Evolutionary conservation across 1,284 basidiomycete species (phyloP), one percentile per base, ranked within the genome.

Genomic region (Leccinum griseonigrum): DNA sequence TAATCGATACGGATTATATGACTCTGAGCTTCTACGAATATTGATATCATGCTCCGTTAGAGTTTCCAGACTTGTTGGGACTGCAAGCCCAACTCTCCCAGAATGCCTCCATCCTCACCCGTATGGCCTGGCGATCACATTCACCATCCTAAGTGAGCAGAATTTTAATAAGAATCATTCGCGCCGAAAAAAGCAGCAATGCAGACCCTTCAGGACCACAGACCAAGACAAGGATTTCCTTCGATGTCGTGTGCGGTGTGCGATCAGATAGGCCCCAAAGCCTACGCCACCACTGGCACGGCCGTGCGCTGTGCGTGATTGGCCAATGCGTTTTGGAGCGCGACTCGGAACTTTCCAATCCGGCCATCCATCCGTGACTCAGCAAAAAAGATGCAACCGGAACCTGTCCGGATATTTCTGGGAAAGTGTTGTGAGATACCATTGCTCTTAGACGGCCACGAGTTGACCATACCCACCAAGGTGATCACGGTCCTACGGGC

Each of bases 161-260:
- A 55, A 38, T 54, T 60, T 26, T 26, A 26, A 26, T 40, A 66
- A 60, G 40, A 53, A 14, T 40, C 22, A 7, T 43, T 40, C 22
- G 9, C 52, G n/a, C 43, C 22, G 16, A 32, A 59, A 55, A 40
- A 26, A 26, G 29, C 54, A 38, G n/a, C 2, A 1, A 32, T 74
- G 79, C 89, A 73, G 74, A 91, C 90, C 81, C 79, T 61, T 92
- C 88, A 26, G 92, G 92, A 32, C 91, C 91, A 74, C 90, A 94
- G 2, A 94, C 82, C 7, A 91, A 74, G 68, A 92, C 85, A 58
- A 92, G 75, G 4, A 82, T 78, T 62, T 78, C 84, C 67, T 73
- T 77, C 14, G 59, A 57, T 40, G 50, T 58, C 56, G 60, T 60
- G 18, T 67, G 66, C 38, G 67, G 43, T 46, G 18, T 54, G 18